Percentiles rank a stretch among this genome's conserved stretches.
Evolutionary conservation across 495 filamentous ascomycete genomes (phyloP).

Genomic region (Melanomma pulvis-pyrius): DNA sequence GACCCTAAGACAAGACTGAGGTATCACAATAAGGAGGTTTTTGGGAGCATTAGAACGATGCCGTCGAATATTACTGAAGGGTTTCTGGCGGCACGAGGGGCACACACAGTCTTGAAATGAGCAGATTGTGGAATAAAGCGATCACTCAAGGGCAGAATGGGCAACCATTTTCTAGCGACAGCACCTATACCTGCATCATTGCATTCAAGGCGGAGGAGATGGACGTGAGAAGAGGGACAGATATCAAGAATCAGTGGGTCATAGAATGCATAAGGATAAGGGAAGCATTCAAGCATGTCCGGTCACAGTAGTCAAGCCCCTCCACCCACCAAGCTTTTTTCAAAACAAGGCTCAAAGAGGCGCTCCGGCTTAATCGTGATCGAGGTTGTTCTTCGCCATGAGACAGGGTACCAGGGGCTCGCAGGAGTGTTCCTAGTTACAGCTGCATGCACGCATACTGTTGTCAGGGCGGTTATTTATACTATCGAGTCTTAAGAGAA

Average conservation of each 20-base stretch:
- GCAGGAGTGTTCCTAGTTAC: constrained; percentile 35
- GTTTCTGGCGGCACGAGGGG: constrained; percentile 85
- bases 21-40: constrained; percentile 89
- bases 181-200: background rate
- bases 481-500: background rate
- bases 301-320: constrained; percentile 90
- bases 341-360: constrained; percentile 72
- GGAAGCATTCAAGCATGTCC: constrained; percentile 44
- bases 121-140: background rate
- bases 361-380: constrained; percentile 98
- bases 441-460: constrained; percentile 46
- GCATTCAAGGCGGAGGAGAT: background rate
- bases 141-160: background rate
- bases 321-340: constrained; percentile 80
- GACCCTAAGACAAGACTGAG: constrained; percentile 91
- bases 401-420: constrained; percentile 38
- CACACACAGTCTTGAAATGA: constrained; percentile 90
- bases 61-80: constrained; percentile 79
- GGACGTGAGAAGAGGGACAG: background rate
- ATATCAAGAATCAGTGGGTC: no score
- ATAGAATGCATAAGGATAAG: background rate
- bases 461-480: constrained; percentile 54
- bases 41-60: constrained; percentile 73
- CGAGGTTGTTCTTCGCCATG: constrained; percentile 57
- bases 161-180: background rate